These are phyloP conservation scores for Phylloporus arenicola DNA, from an alignment of 768 basidiomycete species.

Conservation along the genomic window DNA sequence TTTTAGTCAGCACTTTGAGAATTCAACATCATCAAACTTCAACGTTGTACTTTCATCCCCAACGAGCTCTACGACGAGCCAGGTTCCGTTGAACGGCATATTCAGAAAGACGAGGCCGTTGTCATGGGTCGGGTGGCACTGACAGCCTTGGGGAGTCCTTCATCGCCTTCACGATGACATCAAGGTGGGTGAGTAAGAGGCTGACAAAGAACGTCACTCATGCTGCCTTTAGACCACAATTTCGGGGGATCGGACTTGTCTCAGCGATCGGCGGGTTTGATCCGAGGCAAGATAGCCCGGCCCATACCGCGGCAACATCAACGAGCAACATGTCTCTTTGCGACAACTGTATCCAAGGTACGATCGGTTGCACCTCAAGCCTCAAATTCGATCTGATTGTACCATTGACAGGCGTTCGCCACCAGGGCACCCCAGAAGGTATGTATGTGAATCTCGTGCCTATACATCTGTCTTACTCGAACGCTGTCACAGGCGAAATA, in stretches of 20 bases:
- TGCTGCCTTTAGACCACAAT: not conserved
- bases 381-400: constrained; percentile 3
- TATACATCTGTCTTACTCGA: not conserved
- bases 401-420: constrained; percentile 36
- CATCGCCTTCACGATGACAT: not conserved
- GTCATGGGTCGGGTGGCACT: too few relatives aligned
- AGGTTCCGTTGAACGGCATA: too few relatives aligned
- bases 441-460: not conserved
- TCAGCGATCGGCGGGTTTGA: not conserved
- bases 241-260: not conserved
- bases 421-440: constrained; percentile 47
- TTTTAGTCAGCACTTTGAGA: too few relatives aligned
- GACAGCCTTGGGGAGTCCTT: not conserved
- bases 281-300: not conserved
- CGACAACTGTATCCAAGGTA: constrained; percentile 52
- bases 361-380: not conserved
- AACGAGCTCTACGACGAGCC: too few relatives aligned
- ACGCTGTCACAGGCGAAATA: constrained; percentile 34
- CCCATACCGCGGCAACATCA: not conserved
- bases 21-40: too few relatives aligned
- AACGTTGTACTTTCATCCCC: too few relatives aligned
- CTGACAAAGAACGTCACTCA: not conserved
- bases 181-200: not conserved
- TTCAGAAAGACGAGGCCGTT: too few relatives aligned
- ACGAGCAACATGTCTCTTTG: constrained; percentile 45